phyloP scores from a whole-genome alignment of 2,329 filamentous ascomycete genomes.

The Alternaria consortialis region DNA sequence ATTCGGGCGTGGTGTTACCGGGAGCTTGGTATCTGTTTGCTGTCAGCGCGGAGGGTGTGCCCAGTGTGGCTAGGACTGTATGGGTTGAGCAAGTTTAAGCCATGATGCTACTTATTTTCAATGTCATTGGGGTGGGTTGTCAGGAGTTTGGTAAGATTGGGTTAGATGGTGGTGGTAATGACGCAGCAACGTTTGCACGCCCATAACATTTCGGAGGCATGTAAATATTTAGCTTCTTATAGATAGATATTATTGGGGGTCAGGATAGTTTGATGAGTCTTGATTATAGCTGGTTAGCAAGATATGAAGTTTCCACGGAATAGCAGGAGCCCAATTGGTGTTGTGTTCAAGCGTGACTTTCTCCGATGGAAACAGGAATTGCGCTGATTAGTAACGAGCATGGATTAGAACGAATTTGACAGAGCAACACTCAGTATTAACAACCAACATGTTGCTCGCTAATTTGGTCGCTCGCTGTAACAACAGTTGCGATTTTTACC shows the following conservation, averaged over 20 bases:
- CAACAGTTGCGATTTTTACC: background rate
- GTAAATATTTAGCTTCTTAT: background rate
- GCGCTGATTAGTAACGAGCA: background rate
- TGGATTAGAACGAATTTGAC: too few relatives aligned
- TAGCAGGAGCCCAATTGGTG: background rate
- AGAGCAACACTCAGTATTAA: background rate
- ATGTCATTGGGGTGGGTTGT: background rate
- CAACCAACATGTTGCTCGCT: background rate
- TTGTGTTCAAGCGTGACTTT: background rate
- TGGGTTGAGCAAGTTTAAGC: constrained; percentile 10
- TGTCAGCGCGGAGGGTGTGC: constrained; percentile 24
- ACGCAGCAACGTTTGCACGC: background rate
- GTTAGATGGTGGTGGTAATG: background rate
- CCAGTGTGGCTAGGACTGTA: constrained; percentile 28
- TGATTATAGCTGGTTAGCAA: background rate
- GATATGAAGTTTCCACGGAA: background rate
- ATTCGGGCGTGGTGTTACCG: constrained; percentile 23
- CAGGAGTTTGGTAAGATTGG: too few relatives aligned
- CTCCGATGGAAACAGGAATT: background rate
- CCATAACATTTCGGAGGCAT: background rate
- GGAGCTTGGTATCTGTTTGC: constrained; percentile 34
- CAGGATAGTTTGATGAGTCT: background rate
- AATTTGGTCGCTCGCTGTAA: too few relatives aligned
- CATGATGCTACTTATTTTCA: background rate
- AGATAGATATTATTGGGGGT: background rate